A percentile compares a stretch with the other conserved stretches of the same genome.
Evolutionary conservation across 345 rosid species (phyloP).

Genomic region (Laguncularia racemosa): DNA sequence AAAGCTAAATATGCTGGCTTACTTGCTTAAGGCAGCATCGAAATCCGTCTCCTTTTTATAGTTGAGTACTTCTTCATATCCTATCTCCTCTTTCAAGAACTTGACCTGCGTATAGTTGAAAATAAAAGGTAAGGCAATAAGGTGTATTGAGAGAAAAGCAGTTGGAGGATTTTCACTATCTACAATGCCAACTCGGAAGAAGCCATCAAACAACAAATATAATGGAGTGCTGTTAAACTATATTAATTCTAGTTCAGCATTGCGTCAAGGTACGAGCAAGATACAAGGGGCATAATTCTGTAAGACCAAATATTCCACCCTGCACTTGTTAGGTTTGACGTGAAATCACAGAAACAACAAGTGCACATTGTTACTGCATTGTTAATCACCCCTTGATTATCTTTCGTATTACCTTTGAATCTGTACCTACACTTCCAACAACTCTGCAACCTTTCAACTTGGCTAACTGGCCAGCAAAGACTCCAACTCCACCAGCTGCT

Average conservation of each 20-base stretch:
- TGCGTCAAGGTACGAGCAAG: too few relatives aligned
- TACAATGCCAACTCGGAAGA: too few relatives aligned
- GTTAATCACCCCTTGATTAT: neutral
- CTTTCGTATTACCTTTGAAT: slow-evolving; percentile 21
- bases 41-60: slow-evolving; percentile 6
- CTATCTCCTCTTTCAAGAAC: slow-evolving; percentile 8
- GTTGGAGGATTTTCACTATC: too few relatives aligned
- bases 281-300: too few relatives aligned
- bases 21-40: slow-evolving; percentile 8
- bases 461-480: slow-evolving; percentile 34
- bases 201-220: too few relatives aligned
- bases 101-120: slow-evolving; percentile 3
- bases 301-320: too few relatives aligned
- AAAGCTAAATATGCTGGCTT: neutral
- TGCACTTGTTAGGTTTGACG: too few relatives aligned
- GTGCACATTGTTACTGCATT: too few relatives aligned
- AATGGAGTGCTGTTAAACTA: too few relatives aligned
- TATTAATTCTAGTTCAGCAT: too few relatives aligned
- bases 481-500: slow-evolving; percentile 40
- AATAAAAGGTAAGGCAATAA: neutral
- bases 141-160: too few relatives aligned
- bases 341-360: too few relatives aligned
- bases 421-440: slow-evolving; percentile 33
- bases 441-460: slow-evolving; percentile 34
- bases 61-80: slow-evolving; percentile 8